Evolutionary conservation across 2,329 filamentous ascomycete genomes (phyloP).

Genomic region (Microsporum canis): DNA sequence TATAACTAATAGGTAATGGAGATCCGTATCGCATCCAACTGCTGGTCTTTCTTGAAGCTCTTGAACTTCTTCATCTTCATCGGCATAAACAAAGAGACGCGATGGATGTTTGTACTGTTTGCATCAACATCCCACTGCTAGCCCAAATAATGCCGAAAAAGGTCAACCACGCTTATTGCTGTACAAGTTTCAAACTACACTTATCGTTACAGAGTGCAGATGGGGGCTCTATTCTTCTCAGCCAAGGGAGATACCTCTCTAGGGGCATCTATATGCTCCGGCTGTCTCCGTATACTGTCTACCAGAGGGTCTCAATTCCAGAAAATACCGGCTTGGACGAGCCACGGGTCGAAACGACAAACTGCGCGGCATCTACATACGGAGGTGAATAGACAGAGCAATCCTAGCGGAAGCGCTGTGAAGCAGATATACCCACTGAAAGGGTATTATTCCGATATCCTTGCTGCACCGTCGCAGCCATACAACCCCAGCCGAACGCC

Average conservation of each 20-base stretch:
- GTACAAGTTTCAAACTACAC: neutral
- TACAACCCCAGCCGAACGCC: constrained; percentile 2
- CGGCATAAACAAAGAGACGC: constrained; percentile 1
- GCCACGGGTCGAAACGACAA: neutral
- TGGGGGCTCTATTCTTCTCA: neutral
- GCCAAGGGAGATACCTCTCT: neutral
- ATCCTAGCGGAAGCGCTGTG: neutral
- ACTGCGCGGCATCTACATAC: constrained; percentile 6
- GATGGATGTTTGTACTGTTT: constrained; percentile 4
- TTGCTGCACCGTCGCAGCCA: constrained; percentile 21
- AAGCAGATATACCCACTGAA: constrained; percentile 32
- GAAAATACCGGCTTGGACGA: neutral
- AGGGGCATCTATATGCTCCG: neutral
- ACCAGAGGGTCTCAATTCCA: neutral
- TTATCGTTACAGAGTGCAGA: neutral
- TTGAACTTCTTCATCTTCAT: neutral
- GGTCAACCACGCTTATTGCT: neutral
- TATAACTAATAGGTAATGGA: neutral
- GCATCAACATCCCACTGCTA: neutral
- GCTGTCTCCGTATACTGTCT: neutral
- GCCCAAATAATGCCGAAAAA: neutral
- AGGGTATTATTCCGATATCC: constrained; percentile 36
- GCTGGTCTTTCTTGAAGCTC: neutral
- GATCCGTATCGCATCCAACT: neutral
- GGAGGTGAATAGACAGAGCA: neutral